Evolutionary conservation across 2,329 filamentous ascomycete species (phyloP).

Genomic region (Aspergillus tanneri): DNA sequence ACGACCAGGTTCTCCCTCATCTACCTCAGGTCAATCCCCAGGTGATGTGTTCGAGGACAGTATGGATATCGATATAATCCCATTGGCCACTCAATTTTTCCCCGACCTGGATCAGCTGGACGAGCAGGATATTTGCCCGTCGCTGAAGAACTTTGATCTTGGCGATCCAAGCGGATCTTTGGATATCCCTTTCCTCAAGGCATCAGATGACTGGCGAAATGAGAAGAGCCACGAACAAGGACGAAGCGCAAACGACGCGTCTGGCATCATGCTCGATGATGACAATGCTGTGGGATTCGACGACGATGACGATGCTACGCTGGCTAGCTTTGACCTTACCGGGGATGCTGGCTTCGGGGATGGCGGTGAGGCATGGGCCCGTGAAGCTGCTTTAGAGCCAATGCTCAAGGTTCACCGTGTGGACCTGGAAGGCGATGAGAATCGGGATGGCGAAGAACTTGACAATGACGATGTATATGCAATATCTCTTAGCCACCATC

Average conservation of each 20-base stretch:
- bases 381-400: conserved; percentile 80
- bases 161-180: conserved; percentile 80
- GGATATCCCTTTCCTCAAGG: conserved; percentile 89
- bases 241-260: conserved; percentile 63
- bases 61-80: conserved; percentile 74
- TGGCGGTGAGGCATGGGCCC: conserved; percentile 92
- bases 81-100: conserved; percentile 79
- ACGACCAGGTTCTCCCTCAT: conserved; percentile 34
- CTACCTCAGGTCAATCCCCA: conserved; percentile 32
- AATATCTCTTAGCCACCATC: conserved; percentile 73
- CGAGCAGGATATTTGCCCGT: conserved; percentile 88
- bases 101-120: conserved; percentile 75
- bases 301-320: conserved; percentile 70
- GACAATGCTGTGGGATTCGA: conserved; percentile 82
- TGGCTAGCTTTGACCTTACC: conserved; percentile 69
- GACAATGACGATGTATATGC: conserved; percentile 72
- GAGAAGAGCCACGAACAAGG: conserved; percentile 60
- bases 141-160: conserved; percentile 88
- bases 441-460: conserved; percentile 55
- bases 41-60: conserved; percentile 49
- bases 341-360: conserved; percentile 84
- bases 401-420: conserved; percentile 73
- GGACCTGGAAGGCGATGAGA: conserved; percentile 53
- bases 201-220: conserved; percentile 78
- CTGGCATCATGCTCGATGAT: conserved; percentile 81